These are phyloP conservation scores for Escallonia herrerae DNA, from an alignment of 129 eudicot genomes.

Conservation along the genomic window DNA sequence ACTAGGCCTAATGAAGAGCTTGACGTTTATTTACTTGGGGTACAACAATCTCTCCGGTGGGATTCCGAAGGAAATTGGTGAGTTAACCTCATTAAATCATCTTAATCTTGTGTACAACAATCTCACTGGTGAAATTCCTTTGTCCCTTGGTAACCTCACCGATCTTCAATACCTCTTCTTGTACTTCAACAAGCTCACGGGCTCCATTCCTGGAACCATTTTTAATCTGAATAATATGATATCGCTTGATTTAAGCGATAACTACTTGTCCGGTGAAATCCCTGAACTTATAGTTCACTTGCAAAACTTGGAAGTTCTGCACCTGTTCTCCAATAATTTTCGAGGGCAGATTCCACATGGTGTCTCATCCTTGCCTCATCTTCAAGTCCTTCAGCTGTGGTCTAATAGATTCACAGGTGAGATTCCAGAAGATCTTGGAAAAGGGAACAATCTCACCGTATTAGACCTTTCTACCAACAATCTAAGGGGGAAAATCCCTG, in stretches of 20 bases:
- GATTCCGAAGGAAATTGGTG: slow-evolving; percentile 60
- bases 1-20: slow-evolving; percentile 60
- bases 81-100: slow-evolving; percentile 48
- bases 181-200: slow-evolving; percentile 65
- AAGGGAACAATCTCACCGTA: slow-evolving; percentile 54
- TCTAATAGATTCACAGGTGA: slow-evolving; percentile 70
- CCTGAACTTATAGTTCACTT: slow-evolving; percentile 44
- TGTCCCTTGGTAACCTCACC: slow-evolving; percentile 74
- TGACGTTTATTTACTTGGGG: slow-evolving; percentile 71
- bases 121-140: slow-evolving; percentile 68
- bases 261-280: slow-evolving; percentile 57
- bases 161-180: slow-evolving; percentile 62
- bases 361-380: slow-evolving; percentile 44
- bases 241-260: slow-evolving; percentile 84
- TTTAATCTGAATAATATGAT: slow-evolving; percentile 42
- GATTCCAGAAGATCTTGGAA: slow-evolving; percentile 63
- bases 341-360: slow-evolving; percentile 66
- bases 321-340: slow-evolving; percentile 69
- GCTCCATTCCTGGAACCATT: slow-evolving; percentile 56
- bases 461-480: slow-evolving; percentile 87
- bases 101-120: slow-evolving; percentile 81
- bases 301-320: slow-evolving; percentile 51
- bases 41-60: slow-evolving; percentile 69
- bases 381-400: slow-evolving; percentile 90
- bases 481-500: slow-evolving; percentile 77